A percentile compares a stretch with the other conserved stretches of the same genome.
Evolutionary conservation across 1,284 basidiomycete genomes (phyloP).

Genomic region (Mycena citricolor): DNA sequence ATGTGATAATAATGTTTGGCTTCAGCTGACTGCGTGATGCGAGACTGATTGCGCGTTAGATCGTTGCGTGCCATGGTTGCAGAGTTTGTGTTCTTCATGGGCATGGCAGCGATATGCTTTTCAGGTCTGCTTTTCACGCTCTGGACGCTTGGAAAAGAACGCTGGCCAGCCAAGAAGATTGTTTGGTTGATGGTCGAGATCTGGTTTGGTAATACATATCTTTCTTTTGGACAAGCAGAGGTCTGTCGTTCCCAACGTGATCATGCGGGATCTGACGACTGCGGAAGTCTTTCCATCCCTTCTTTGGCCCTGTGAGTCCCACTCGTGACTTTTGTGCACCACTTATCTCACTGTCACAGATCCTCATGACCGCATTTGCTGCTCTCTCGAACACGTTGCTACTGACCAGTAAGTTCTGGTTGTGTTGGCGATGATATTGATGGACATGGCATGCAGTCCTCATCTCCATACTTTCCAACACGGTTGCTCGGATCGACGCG

Average conservation of each 20-base stretch:
- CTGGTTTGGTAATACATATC: constrained; percentile 80
- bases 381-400: constrained; percentile 79
- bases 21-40: neutral
- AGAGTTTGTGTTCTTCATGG: constrained; percentile 84
- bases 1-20: constrained; percentile 76
- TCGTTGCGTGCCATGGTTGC: constrained; percentile 74
- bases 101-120: constrained; percentile 80
- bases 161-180: constrained; percentile 44
- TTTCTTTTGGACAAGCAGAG: constrained; percentile 60
- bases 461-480: constrained; percentile 85
- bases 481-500: constrained; percentile 76
- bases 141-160: constrained; percentile 64
- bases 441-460: constrained; percentile 51
- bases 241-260: constrained; percentile 32
- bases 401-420: constrained; percentile 61
- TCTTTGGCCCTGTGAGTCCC: constrained; percentile 69
- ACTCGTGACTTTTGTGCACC: neutral
- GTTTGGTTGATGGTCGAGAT: constrained; percentile 82
- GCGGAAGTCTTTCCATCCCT: constrained; percentile 79
- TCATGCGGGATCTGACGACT: constrained; percentile 23
- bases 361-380: constrained; percentile 84
- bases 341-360: constrained; percentile 27
- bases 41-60: constrained; percentile 38
- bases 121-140: constrained; percentile 85
- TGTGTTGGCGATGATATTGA: constrained; percentile 3